Conservation (phyloP, 1,139 yeast species). For the Candida freyschussii region DNA sequence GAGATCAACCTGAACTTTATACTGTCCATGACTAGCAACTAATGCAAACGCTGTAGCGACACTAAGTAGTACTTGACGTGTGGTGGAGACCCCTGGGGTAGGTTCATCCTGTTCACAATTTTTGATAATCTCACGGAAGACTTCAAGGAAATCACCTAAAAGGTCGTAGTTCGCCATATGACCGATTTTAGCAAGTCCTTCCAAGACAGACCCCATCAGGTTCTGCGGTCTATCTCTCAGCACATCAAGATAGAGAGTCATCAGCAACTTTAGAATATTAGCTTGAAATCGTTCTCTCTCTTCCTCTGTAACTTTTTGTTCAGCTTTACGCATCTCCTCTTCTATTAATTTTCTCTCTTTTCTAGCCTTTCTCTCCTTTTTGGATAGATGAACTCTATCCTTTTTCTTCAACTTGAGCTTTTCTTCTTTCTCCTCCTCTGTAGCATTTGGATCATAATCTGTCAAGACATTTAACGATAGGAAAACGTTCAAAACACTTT, state of each 20-base stretch:
- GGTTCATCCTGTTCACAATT: conserved; percentile 44
- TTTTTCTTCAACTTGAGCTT: conserved; percentile 63
- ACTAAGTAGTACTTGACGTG: conserved; percentile 76
- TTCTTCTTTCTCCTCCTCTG: conserved; percentile 38
- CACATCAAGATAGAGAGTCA: conserved; percentile 73
- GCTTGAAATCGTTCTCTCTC: conserved; percentile 85
- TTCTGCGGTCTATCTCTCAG: conserved; percentile 58
- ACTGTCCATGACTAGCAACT: conserved; percentile 65
- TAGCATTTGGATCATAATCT: conserved; percentile 72
- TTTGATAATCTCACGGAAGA: conserved; percentile 69
- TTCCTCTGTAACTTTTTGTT: conserved; percentile 79
- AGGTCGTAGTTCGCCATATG: conserved; percentile 89
- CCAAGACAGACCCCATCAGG: conserved; percentile 83
- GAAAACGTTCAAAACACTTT: conserved; percentile 69
- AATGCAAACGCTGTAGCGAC: conserved; percentile 88
- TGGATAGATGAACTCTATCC: conserved; percentile 83
- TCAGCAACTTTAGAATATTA: conserved; percentile 67
- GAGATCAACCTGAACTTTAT: conserved; percentile 60
- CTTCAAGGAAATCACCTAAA: conserved; percentile 87
- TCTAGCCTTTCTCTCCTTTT: conserved; percentile 79
- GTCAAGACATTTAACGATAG: conserved; percentile 68
- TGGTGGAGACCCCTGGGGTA: conserved; percentile 19
- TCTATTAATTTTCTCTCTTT: conserved; percentile 86
- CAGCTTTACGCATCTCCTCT: conserved; percentile 83
- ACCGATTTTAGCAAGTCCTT: conserved; percentile 87